Evolutionary conservation across 2,329 filamentous ascomycete species (phyloP), one percentile per base, ranked within the genome.

Genomic region (Cercospora brassicicola): DNA sequence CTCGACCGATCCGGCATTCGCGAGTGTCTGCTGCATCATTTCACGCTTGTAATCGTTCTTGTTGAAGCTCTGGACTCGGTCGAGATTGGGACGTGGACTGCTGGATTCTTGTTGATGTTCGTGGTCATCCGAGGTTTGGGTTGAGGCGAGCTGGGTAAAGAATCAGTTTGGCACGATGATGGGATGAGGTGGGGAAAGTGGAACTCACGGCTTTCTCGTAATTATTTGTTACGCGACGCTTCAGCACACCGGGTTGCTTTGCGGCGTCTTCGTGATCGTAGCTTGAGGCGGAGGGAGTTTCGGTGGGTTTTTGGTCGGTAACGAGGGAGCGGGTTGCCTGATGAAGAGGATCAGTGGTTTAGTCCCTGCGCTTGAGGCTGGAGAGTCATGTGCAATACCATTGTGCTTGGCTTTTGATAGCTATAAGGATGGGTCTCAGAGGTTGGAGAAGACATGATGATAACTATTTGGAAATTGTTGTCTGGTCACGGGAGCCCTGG

Each of bases 61-160:
- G 59, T 72, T 76, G 71, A 73, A 78, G 64, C 75, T 77, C 65
- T 74, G 76, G 65, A 73, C 66, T 33, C 74, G 69, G 30, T 72
- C 71, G 28, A 76, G 39, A 30, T 67, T 70, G 48, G 74, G 71
- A 60, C 71, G 69, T 68, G 69, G n/a, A 55, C 30, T 48, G 28
- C 6, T 15, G 26, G 26, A 8, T 28, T 31, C 59, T 28, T 30
- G 59, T 9, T 45, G 36, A 26, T 28, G 59, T 18, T 20, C 36
- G 7, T 28, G 48, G 9, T 59, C 39, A 55, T 56, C 30, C n/a
- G 31, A n/a, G 26, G 31, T 28, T 36, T 65, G 64, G 18, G 42
- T 45, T 18, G 39, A 45, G 36, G 62, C 62, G 53, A 64, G 62
- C 33, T 39, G 4, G 33, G 33, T 0, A 13, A 15, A 15, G 13